Conservation (phyloP, 1,284 basidiomycete genomes). For the Malassezia caprae region DNA sequence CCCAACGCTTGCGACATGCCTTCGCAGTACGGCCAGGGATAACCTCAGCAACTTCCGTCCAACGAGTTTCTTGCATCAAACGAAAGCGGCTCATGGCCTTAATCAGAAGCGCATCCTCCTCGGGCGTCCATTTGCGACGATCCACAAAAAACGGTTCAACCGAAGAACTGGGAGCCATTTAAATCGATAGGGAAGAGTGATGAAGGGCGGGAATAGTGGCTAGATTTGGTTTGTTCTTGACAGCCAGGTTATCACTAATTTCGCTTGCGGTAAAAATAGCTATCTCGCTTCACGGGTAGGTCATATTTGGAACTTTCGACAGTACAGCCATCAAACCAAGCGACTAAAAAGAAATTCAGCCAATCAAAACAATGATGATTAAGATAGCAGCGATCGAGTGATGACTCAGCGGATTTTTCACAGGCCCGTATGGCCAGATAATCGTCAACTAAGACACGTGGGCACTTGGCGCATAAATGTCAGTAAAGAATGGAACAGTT, state of each 20-base stretch:
- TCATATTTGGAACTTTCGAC: neutral
- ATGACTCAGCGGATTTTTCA: neutral
- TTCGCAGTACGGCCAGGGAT: slow-evolving; percentile 14
- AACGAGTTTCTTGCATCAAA: slow-evolving; percentile 9
- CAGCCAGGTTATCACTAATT: neutral
- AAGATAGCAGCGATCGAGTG: neutral
- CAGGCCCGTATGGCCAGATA: neutral
- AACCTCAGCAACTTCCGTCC: slow-evolving; percentile 13
- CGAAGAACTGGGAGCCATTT: neutral
- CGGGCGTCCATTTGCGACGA: slow-evolving; percentile 14
- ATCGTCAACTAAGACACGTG: neutral
- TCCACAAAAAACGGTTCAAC: neutral
- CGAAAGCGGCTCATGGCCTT: slow-evolving; percentile 7
- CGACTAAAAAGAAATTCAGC: neutral
- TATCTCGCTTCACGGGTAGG: neutral
- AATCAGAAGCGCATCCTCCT: slow-evolving; percentile 14
- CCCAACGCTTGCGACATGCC: slow-evolving; percentile 19
- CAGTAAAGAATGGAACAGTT: neutral
- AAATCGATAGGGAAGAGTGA: neutral
- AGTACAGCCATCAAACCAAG: neutral
- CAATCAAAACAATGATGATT: neutral
- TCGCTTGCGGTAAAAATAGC: neutral
- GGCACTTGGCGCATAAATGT: neutral
- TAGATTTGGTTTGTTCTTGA: neutral
- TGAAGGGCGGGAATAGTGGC: neutral